A percentile compares a stretch with the other conserved stretches of the same genome.
Evolutionary conservation across 2,329 filamentous ascomycete species (phyloP).

Genomic region (Basipetospora sp.): DNA sequence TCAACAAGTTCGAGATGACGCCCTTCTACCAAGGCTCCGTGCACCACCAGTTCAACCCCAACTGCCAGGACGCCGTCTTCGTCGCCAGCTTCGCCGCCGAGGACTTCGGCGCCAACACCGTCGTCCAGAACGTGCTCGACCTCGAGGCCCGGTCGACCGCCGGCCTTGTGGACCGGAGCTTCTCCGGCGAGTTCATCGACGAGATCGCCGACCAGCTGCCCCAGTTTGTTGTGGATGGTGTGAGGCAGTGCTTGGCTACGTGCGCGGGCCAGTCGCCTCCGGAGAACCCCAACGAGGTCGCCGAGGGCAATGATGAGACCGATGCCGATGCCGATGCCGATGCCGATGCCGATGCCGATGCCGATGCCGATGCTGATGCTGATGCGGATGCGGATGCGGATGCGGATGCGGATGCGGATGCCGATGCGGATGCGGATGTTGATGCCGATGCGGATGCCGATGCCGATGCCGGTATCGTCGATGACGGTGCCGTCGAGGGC

Average conservation of each 20-base stretch:
- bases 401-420: background rate
- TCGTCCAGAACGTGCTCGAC: slow-evolving; percentile 35
- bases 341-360: background rate
- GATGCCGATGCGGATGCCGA: background rate
- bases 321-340: background rate
- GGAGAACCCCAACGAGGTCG: background rate
- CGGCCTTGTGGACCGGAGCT: slow-evolving; percentile 30
- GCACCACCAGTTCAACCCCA: slow-evolving; percentile 42
- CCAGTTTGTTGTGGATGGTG: slow-evolving; percentile 33
- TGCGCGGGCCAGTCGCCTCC: slow-evolving; percentile 21
- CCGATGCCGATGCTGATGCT: background rate
- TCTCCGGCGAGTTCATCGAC: slow-evolving; percentile 30
- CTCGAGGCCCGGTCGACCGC: slow-evolving; percentile 29
- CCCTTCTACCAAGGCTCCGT: slow-evolving; percentile 39
- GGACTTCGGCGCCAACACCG: slow-evolving; percentile 37
- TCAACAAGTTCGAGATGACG: slow-evolving; percentile 32
- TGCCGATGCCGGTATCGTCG: background rate
- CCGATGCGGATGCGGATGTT: background rate
- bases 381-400: background rate
- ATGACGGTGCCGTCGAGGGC: background rate
- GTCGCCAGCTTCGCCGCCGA: slow-evolving; percentile 34
- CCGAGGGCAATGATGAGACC: background rate
- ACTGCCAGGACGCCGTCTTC: slow-evolving; percentile 35
- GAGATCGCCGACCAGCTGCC: slow-evolving; percentile 26
- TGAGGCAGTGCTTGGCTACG: slow-evolving; percentile 37